These are phyloP conservation scores for Debaryomyces subglobosus DNA, from an alignment of 1,139 yeast species.

Conservation along the genomic window DNA sequence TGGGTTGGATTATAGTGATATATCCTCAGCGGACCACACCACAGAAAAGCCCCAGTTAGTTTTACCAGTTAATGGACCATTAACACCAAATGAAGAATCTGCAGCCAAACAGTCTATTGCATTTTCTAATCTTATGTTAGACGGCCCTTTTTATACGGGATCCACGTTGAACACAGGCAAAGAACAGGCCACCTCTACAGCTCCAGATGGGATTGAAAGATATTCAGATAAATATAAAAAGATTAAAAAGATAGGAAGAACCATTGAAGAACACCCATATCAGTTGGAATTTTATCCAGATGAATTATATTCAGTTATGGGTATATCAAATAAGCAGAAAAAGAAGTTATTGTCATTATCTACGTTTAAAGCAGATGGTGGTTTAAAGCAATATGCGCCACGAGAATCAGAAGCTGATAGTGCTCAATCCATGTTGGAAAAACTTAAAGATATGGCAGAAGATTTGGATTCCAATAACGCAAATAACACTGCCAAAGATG, in stretches of 20 bases:
- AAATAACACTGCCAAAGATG: conserved; percentile 41
- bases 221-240: conserved; percentile 76
- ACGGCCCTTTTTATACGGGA: conserved; percentile 82
- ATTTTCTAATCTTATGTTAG: conserved; percentile 58
- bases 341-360: conserved; percentile 56
- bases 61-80: conserved; percentile 71
- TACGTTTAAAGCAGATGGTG: conserved; percentile 50
- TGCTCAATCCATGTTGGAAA: conserved; percentile 55
- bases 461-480: conserved; percentile 47
- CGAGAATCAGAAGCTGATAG: conserved; percentile 28
- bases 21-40: conserved; percentile 35
- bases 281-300: conserved; percentile 71
- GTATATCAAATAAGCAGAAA: conserved; percentile 57
- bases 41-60: conserved; percentile 42
- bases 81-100: conserved; percentile 57
- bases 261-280: conserved; percentile 84
- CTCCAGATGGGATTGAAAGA: conserved; percentile 64
- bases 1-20: conserved; percentile 69
- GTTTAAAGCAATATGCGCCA: conserved; percentile 41
- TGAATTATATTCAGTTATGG: conserved; percentile 78
- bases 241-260: conserved; percentile 72
- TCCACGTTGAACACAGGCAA: conserved; percentile 30
- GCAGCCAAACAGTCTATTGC: conserved; percentile 67
- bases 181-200: conserved; percentile 23
- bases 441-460: conserved; percentile 62